phyloP scores from a whole-genome alignment of 129 eudicot genomes.

The Artemisia tridentata region DNA sequence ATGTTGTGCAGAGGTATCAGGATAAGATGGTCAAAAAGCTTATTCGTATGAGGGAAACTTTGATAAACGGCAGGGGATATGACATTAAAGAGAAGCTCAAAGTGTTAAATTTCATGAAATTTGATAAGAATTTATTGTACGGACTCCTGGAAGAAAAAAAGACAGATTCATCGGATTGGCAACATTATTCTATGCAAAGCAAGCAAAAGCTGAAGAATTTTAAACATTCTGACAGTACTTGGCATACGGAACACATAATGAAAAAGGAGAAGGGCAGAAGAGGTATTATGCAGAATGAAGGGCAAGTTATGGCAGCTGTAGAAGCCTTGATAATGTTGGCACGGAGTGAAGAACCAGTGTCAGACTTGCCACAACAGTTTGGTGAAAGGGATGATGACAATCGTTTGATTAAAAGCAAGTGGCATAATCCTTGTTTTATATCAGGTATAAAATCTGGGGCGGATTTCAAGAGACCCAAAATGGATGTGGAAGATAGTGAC shows the following conservation, averaged over 20 bases:
- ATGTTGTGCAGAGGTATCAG: slow-evolving; percentile 66
- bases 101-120: slow-evolving; percentile 70
- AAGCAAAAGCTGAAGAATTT: slow-evolving; percentile 27
- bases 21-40: slow-evolving; percentile 64
- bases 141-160: slow-evolving; percentile 71
- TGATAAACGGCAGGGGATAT: slow-evolving; percentile 77
- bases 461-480: slow-evolving; percentile 43
- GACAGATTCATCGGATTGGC: slow-evolving; percentile 64
- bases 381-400: slow-evolving; percentile 64
- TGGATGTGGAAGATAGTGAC: slow-evolving; percentile 18
- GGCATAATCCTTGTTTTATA: slow-evolving; percentile 51
- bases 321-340: slow-evolving; percentile 45
- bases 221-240: slow-evolving; percentile 21
- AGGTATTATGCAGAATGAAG: slow-evolving; percentile 47
- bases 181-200: slow-evolving; percentile 5
- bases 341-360: slow-evolving; percentile 76
- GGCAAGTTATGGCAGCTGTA: slow-evolving; percentile 38
- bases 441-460: slow-evolving; percentile 41
- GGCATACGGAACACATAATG: slow-evolving; percentile 20
- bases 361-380: slow-evolving; percentile 77
- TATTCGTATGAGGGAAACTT: slow-evolving; percentile 73
- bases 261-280: slow-evolving; percentile 35
- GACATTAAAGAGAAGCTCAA: slow-evolving; percentile 92
- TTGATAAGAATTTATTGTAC: slow-evolving; percentile 76
- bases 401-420: slow-evolving; percentile 89